Percentiles rank a stretch among this genome's conserved stretches.
Evolutionary conservation across 352 stramenopile genomes (phyloP).

Genomic region (Phytophthora quininea): DNA sequence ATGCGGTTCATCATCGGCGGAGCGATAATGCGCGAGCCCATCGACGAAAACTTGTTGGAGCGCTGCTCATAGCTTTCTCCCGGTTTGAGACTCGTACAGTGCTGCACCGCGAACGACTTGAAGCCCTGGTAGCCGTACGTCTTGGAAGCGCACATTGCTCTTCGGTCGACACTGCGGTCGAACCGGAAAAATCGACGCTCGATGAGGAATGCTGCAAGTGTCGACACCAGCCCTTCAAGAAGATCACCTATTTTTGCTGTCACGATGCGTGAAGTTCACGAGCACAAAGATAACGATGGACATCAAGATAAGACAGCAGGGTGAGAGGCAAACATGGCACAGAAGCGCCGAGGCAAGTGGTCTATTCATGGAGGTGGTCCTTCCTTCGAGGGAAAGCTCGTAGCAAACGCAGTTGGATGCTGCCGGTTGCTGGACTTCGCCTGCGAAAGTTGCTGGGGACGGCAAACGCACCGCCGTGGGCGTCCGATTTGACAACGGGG

Average conservation of each 20-base stretch:
- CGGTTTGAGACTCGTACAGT: slow-evolving; percentile 78
- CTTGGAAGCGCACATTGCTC: slow-evolving; percentile 49
- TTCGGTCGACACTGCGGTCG: background rate
- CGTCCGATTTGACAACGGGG: slow-evolving; percentile 27
- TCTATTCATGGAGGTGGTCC: slow-evolving; percentile 42
- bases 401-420: slow-evolving; percentile 5
- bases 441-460: slow-evolving; percentile 28
- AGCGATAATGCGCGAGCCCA: slow-evolving; percentile 73
- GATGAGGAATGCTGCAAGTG: slow-evolving; percentile 13
- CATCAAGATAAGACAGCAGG: background rate
- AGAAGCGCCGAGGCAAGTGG: slow-evolving; percentile 25
- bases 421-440: slow-evolving; percentile 20
- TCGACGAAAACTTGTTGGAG: slow-evolving; percentile 79
- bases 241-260: slow-evolving; percentile 23
- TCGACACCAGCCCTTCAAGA: background rate
- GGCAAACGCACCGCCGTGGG: slow-evolving; percentile 25
- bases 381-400: slow-evolving; percentile 41
- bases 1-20: slow-evolving; percentile 63
- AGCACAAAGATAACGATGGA: slow-evolving; percentile 14
- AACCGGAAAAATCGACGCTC: background rate
- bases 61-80: slow-evolving; percentile 71
- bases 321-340: slow-evolving; percentile 10
- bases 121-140: slow-evolving; percentile 83
- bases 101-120: slow-evolving; percentile 67
- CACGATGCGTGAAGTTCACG: slow-evolving; percentile 12